Evolutionary conservation across 768 basidiomycete species (phyloP).

Genomic region (Lentinula sp.): DNA sequence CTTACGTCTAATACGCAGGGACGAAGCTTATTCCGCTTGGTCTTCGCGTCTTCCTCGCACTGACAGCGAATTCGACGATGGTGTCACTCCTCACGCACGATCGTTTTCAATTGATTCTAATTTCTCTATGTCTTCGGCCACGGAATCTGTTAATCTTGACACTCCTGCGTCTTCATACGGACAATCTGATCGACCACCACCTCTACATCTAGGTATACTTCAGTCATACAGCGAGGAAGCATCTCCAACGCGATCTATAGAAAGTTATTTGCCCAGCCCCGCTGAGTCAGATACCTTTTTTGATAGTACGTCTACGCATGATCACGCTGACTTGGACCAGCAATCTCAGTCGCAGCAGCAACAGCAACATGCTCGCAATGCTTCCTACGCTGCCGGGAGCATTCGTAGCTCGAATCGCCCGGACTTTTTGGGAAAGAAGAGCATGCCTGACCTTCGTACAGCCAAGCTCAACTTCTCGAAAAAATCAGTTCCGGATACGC

Average conservation of each 20-base stretch:
- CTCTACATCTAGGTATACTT: slow-evolving; percentile 41
- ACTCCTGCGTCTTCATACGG: slow-evolving; percentile 14
- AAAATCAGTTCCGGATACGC: slow-evolving; percentile 17
- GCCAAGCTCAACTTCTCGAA: slow-evolving; percentile 32
- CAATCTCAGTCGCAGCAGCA: slow-evolving; percentile 14
- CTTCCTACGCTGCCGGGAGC: slow-evolving; percentile 41
- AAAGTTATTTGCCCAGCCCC: slow-evolving; percentile 50
- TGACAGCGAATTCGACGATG: slow-evolving; percentile 28
- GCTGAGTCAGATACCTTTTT: slow-evolving; percentile 48
- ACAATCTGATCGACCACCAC: slow-evolving; percentile 37
- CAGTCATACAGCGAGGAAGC: slow-evolving; percentile 31
- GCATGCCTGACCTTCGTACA: slow-evolving; percentile 76
- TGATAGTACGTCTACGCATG: slow-evolving; percentile 33
- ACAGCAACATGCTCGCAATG: slow-evolving; percentile 38
- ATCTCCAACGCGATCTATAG: slow-evolving; percentile 46
- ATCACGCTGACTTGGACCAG: slow-evolving; percentile 7
- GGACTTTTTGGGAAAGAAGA: slow-evolving; percentile 60
- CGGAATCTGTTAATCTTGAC: slow-evolving; percentile 24
- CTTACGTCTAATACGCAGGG: slow-evolving; percentile 18
- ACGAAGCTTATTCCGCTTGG: slow-evolving; percentile 41
- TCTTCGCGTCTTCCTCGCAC: slow-evolving; percentile 25
- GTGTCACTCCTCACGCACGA: slow-evolving; percentile 45
- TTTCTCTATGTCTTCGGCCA: slow-evolving; percentile 41
- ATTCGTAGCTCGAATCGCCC: slow-evolving; percentile 27
- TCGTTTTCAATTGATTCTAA: slow-evolving; percentile 61